Base-by-base conservation (phyloP, 441 rosid species). In the Pelargonium australe region DNA sequence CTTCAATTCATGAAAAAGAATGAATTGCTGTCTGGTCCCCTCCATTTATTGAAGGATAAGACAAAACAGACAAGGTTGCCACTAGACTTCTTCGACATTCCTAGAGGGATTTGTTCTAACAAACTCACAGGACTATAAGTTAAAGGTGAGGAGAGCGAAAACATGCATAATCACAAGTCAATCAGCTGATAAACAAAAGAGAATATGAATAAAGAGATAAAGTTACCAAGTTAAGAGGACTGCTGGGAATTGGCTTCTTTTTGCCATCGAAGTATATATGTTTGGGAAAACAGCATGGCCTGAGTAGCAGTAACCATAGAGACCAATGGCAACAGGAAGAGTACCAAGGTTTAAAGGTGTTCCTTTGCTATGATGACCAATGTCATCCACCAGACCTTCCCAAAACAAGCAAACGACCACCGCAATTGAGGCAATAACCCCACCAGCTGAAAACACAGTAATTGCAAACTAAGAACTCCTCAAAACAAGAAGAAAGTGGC, bases 231-330 rank as follows among this genome's bases (percentile, higher is more conserved):
- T 70, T 43, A 89, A 55, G 69, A 94, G 96, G 70, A 88, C 87
- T 25, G 82, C 58, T 28, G 99, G 86, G 55, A 65, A 94, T 76
- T 87, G 90, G 70, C 70, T 81, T 16, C 86, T 95, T 70, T 85
- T 82, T 0, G 89, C 95, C 97, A 94, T 91, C 8, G 99, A 94
- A 65, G 89, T 82, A 71, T 94, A 91, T 68, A 94, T 91, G 74
- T 91, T 94, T 1, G 97, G 99, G 65, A 94, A 91, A 57, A 91
- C 92, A 61, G 97, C 97, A 77, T 94, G 99, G 69, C 99, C 99
- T 3, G 97, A 91, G 74, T 88, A 94, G 72, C 97, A 88, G 76
- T 78, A 94, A 61, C 99, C 97, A 13, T 89, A 91, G 44, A 91
- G 96, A 7, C 99, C 99, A 68, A 94, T 79, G 31, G 99, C 95